Conservation (phyloP, 129 eudicot species). For the Smallanthus sonchifolius region DNA sequence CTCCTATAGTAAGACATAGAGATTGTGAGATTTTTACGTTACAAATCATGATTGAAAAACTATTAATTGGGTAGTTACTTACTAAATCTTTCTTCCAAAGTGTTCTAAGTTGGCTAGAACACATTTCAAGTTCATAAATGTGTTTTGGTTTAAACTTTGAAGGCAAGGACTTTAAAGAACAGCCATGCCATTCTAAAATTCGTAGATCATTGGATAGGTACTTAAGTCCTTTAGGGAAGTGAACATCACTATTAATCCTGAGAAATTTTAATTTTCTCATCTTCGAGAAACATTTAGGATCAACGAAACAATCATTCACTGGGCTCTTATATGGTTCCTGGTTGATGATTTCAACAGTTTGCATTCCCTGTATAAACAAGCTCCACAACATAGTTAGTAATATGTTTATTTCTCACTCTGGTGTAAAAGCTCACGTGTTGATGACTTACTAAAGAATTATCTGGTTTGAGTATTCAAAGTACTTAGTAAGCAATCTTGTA, state of each 20-base stretch:
- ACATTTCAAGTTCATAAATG: slow-evolving; percentile 18
- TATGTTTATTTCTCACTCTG: background rate
- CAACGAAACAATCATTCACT: background rate
- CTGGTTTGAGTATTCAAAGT: background rate
- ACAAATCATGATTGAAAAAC: background rate
- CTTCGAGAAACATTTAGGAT: slow-evolving; percentile 9
- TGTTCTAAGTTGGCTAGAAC: slow-evolving; percentile 19
- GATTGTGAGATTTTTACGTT: background rate
- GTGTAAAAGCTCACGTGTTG: background rate
- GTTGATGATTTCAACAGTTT: slow-evolving; percentile 20
- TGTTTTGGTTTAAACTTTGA: slow-evolving; percentile 15
- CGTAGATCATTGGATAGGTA: slow-evolving; percentile 19
- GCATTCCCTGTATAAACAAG: slow-evolving; percentile 8
- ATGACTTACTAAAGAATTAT: background rate
- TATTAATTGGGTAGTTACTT: too few species aligned
- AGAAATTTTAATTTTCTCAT: slow-evolving; percentile 13
- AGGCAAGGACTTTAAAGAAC: slow-evolving; percentile 20
- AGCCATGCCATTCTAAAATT: slow-evolving; percentile 22
- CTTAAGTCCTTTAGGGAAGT: slow-evolving; percentile 17
- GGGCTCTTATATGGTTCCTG: background rate
- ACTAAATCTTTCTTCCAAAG: slow-evolving; percentile 4
- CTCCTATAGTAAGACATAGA: background rate
- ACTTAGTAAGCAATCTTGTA: too few species aligned
- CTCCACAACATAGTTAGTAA: background rate
- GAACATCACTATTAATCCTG: slow-evolving; percentile 10